Percentiles rank a stretch among this genome's conserved stretches.
These are phyloP conservation scores for Monilinia polystroma DNA, from an alignment of 2,329 filamentous ascomycete genomes.

Conservation along the genomic window DNA sequence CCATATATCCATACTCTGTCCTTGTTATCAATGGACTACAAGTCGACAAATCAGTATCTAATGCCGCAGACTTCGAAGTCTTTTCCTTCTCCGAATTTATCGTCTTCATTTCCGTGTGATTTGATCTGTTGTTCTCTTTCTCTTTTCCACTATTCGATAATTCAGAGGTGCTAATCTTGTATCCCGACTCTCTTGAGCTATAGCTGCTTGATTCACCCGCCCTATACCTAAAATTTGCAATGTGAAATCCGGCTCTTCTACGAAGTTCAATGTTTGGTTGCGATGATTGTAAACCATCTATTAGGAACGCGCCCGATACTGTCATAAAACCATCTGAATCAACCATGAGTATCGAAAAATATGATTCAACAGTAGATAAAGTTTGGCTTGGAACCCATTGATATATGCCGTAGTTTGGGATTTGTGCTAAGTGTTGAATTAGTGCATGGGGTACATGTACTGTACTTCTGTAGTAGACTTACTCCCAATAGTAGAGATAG, in stretches of 20 bases:
- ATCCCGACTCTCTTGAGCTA: neutral
- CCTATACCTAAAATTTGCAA: neutral
- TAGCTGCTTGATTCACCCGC: neutral
- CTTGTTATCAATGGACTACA: neutral
- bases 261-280: neutral
- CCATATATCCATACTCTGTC: neutral
- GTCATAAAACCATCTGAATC: neutral
- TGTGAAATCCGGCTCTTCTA: neutral
- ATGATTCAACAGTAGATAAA: neutral
- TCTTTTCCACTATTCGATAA: neutral
- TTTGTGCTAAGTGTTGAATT: neutral
- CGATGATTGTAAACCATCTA: neutral
- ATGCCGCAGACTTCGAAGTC: neutral
- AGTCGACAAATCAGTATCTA: neutral
- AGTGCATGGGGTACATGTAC: neutral
- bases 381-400: conserved; percentile 1
- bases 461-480: neutral
- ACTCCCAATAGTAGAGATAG: neutral
- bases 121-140: neutral
- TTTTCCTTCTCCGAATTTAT: neutral
- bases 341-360: conserved; percentile 9
- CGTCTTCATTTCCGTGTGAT: neutral
- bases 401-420: conserved; percentile 4
- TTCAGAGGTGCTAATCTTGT: neutral
- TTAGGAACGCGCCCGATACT: neutral